These are phyloP conservation scores for Cochlearia excelsa DNA, from an alignment of 345 rosid species.

Conservation along the genomic window DNA sequence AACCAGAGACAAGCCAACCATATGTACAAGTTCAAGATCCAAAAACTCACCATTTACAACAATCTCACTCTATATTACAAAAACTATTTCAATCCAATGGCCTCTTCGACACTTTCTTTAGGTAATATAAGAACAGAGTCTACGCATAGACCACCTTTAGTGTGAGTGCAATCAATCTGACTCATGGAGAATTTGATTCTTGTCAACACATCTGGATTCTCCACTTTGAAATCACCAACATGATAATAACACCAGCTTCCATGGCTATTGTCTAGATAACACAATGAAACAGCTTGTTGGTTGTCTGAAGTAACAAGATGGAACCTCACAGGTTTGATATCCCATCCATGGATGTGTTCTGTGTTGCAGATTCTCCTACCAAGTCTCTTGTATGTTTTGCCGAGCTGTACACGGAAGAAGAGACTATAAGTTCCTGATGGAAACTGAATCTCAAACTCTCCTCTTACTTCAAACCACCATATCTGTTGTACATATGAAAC, in stretches of 20 bases:
- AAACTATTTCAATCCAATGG: slow-evolving; percentile 19
- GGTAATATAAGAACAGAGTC: slow-evolving; percentile 70
- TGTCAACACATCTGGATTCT: slow-evolving; percentile 25
- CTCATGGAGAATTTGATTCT: slow-evolving; percentile 66
- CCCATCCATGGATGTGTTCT: slow-evolving; percentile 90
- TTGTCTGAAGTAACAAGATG: slow-evolving; percentile 74
- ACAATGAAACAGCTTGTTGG: slow-evolving; percentile 51
- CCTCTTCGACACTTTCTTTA: slow-evolving; percentile 39
- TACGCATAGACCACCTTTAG: slow-evolving; percentile 87
- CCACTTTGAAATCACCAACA: slow-evolving; percentile 71
- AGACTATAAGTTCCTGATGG: slow-evolving; percentile 71
- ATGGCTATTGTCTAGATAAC: slow-evolving; percentile 49
- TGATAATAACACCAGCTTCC: slow-evolving; percentile 74
- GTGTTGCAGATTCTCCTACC: slow-evolving; percentile 74
- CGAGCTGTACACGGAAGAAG: slow-evolving; percentile 77
- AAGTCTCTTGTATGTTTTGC: slow-evolving; percentile 54
- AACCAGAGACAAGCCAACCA: slow-evolving; percentile 28
- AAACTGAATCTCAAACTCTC: slow-evolving; percentile 75
- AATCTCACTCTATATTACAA: slow-evolving; percentile 30
- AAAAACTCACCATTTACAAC: slow-evolving; percentile 29
- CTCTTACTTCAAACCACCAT: slow-evolving; percentile 96
- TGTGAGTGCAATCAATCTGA: slow-evolving; percentile 93
- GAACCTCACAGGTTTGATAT: slow-evolving; percentile 70
- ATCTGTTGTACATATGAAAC: slow-evolving; percentile 90
- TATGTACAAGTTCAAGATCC: slow-evolving; percentile 25